These are phyloP conservation scores for Eucommia ulmoides DNA, from an alignment of 257 asterid species.

Conservation along the genomic window DNA sequence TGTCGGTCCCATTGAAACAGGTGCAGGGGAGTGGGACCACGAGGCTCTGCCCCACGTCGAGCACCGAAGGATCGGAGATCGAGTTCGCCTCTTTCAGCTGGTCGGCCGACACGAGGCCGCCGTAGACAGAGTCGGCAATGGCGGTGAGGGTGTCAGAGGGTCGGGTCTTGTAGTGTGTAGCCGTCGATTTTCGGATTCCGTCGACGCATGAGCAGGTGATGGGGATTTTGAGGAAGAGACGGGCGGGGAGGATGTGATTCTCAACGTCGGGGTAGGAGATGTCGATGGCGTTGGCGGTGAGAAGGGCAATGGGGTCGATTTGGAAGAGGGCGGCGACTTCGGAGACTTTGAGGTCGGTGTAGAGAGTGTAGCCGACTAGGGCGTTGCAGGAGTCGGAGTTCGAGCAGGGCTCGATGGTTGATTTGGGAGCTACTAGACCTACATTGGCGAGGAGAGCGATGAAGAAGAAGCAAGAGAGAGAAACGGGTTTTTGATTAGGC, in stretches of 20 bases:
- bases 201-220: conserved; percentile 67
- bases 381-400: conserved; percentile 66
- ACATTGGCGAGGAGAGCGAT: background rate
- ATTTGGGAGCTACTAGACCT: conserved; percentile 28
- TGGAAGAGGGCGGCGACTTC: conserved; percentile 82
- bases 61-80: conserved; percentile 54
- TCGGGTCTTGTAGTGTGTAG: conserved; percentile 55
- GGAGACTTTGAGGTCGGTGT: conserved; percentile 91
- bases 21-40: conserved; percentile 88
- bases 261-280: conserved; percentile 77
- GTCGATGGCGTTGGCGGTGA: conserved; percentile 67
- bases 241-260: conserved; percentile 81
- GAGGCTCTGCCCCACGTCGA: conserved; percentile 49
- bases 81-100: conserved; percentile 79
- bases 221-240: conserved; percentile 66
- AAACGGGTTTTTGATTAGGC: background rate
- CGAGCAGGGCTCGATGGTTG: conserved; percentile 94
- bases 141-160: conserved; percentile 65
- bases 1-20: conserved; percentile 74
- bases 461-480: background rate
- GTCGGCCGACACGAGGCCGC: conserved; percentile 73
- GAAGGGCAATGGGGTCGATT: conserved; percentile 76
- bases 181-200: conserved; percentile 71
- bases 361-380: conserved; percentile 74
- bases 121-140: conserved; percentile 53